Conservation (phyloP, 2,329 filamentous ascomycete species). For the Claviceps sorghi region DNA sequence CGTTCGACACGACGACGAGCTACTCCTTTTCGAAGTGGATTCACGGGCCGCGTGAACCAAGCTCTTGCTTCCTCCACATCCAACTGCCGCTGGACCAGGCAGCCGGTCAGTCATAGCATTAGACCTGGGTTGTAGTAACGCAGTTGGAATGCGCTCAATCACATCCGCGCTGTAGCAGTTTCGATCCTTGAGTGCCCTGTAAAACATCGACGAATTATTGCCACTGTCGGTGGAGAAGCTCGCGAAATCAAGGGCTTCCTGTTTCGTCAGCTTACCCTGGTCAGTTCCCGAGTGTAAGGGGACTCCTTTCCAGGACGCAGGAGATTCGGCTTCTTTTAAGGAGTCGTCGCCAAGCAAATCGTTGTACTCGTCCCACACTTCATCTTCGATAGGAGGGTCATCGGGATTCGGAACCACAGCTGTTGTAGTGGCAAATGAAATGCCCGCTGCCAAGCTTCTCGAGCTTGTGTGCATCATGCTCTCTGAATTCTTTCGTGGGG, state of each 20-base stretch:
- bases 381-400: slow-evolving; percentile 60
- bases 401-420: slow-evolving; percentile 49
- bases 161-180: slow-evolving; percentile 42
- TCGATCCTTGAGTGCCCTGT: slow-evolving; percentile 25
- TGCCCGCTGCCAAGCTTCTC: slow-evolving; percentile 46
- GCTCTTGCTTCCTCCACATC: neutral
- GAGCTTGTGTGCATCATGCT: slow-evolving; percentile 36
- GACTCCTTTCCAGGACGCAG: slow-evolving; percentile 40
- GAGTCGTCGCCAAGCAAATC: slow-evolving; percentile 61
- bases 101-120: slow-evolving; percentile 22
- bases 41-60: neutral
- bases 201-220: slow-evolving; percentile 20
- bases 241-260: slow-evolving; percentile 31
- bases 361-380: slow-evolving; percentile 90
- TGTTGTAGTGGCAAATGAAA: slow-evolving; percentile 47
- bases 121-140: slow-evolving; percentile 25
- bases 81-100: neutral
- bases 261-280: slow-evolving; percentile 21
- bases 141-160: slow-evolving; percentile 35
- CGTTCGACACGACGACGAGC: slow-evolving; percentile 17
- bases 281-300: slow-evolving; percentile 43
- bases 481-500: slow-evolving; percentile 57
- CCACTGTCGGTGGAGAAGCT: slow-evolving; percentile 23
- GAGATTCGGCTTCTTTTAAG: slow-evolving; percentile 30
- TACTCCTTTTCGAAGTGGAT: slow-evolving; percentile 16